Evolutionary conservation across 78 protist genomes (phyloP).

Genomic region (Anaeramoeba ignava): DNA sequence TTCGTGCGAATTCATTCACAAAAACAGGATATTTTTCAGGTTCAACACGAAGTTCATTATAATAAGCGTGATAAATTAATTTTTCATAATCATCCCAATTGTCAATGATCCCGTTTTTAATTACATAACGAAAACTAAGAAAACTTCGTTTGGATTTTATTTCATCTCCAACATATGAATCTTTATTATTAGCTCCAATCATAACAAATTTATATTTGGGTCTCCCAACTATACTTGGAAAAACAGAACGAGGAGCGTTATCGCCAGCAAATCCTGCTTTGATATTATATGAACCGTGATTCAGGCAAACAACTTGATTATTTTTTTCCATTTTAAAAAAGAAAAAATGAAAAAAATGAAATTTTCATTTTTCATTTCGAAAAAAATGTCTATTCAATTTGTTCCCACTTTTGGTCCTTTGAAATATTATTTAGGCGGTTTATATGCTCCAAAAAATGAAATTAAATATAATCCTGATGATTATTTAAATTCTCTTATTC

Average conservation of each 20-base stretch:
- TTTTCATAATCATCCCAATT: not conserved
- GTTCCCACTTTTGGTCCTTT: no score
- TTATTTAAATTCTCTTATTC: no score
- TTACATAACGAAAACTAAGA: not conserved
- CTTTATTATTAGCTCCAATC: not conserved
- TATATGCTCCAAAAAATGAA: no score
- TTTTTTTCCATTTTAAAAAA: no score
- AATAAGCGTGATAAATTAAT: not conserved
- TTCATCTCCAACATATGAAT: not conserved
- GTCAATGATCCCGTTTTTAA: not conserved
- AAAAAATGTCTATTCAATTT: no score
- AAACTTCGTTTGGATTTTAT: not conserved
- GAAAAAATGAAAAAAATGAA: no score
- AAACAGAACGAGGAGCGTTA: not conserved
- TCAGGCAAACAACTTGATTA: no score
- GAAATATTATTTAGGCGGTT: no score
- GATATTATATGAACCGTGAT: not conserved
- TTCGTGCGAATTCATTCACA: not conserved
- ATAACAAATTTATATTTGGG: not conserved
- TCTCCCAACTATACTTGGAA: not conserved
- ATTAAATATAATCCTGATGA: no score
- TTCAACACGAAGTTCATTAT: not conserved
- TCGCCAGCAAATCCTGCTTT: not conserved
- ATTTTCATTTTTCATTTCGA: no score
- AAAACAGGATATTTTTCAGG: not conserved